Base-by-base conservation (phyloP, 495 filamentous ascomycete species). In the Xylaria palmicola region DNA sequence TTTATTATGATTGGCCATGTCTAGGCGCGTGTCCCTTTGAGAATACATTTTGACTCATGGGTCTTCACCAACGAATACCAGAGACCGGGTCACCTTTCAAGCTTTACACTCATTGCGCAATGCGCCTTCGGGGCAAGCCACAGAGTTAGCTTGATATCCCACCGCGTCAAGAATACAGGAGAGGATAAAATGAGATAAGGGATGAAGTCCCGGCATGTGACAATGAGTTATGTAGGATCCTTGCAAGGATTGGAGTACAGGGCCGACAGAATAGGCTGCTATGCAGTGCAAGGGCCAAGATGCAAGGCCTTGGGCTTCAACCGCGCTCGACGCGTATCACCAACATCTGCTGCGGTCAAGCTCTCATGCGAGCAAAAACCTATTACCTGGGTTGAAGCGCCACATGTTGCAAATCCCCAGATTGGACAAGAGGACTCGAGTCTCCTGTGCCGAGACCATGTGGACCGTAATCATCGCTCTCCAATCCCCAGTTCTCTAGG, bases 21-120 rank as follows among this genome's bases (percentile, higher is more conserved):
- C 39, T 29, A 43, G 57, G 48, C 37, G 13, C 44, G 15, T 34
- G 57, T 22, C 56, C 49, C 34, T 17, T 26, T 43, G 36, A 60
- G 37, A 52, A 60, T 44, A 59, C 27, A 36, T 34, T 44, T 24
- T 20, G 34, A 52, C 37, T 43, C 47, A 32, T 4, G 36, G 34
- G 34, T 34, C 56, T 37, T 52, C 62, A 62, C 34, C 62, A 56
- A 64, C 65, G 62, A 67, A 63, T 68, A 65, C 59, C 61, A 64
- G 63, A 64, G 45, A 63, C 65, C 62, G 60, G 64, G 62, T 62
- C 56, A 60, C 41, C 45, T 50, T 60, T 45, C 60, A 60, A 65
- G 59, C 56, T 65, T 63, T 56, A 56, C 43, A 34, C 44, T 48
- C 60, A 65, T 65, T 64, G 40, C 66, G 13, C 60, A 65, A 64